Percentiles rank a stretch among this genome's conserved stretches.
Conservation (phyloP, 306 rosid species). For the Quercus cerris region DNA sequence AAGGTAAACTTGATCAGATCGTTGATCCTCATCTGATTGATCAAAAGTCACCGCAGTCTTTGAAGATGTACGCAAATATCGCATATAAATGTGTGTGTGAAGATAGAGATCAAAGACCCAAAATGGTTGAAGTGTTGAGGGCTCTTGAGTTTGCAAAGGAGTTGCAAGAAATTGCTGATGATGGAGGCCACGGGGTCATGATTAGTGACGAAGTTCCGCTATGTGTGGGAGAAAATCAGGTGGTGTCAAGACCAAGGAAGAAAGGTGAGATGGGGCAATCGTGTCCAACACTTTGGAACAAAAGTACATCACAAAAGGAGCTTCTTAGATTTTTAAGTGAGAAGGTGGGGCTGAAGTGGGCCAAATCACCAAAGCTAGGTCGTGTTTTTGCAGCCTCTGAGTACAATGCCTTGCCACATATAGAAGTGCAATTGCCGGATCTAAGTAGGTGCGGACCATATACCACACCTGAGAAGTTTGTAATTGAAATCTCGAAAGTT, state of each 20-base stretch:
- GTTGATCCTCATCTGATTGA: too few relatives aligned
- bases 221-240: too few relatives aligned
- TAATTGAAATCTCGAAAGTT: background rate
- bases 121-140: too few relatives aligned
- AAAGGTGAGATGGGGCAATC: background rate
- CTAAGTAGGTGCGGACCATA: background rate
- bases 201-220: too few relatives aligned
- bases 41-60: too few relatives aligned
- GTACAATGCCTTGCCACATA: background rate
- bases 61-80: too few relatives aligned
- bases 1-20: too few relatives aligned
- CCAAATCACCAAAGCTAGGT: background rate
- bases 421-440: background rate
- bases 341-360: background rate
- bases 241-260: background rate
- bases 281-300: background rate
- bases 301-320: background rate
- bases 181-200: too few relatives aligned
- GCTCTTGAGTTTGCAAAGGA: too few relatives aligned
- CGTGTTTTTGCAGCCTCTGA: background rate
- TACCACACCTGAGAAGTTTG: background rate
- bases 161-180: too few relatives aligned
- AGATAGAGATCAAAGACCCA: too few relatives aligned
- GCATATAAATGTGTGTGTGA: too few relatives aligned
- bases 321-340: slow-evolving; percentile 8